phyloP scores from a whole-genome alignment of 2,329 filamentous ascomycete species.

The Pestalotiopsis sp. region DNA sequence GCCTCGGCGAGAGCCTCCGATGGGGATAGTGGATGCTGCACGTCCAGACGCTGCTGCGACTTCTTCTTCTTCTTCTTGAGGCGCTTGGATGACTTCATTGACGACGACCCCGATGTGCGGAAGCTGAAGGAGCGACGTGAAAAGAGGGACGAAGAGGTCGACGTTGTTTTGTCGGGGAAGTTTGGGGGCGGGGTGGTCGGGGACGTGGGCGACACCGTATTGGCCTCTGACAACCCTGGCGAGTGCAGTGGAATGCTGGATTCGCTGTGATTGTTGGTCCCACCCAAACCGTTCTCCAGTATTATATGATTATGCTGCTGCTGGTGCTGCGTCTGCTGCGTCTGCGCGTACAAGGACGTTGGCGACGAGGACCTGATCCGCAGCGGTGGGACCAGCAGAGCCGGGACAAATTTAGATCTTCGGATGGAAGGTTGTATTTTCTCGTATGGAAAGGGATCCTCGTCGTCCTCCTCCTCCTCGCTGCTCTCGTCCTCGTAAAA shows the following conservation, averaged over 20 bases:
- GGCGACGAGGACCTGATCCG: conserved; percentile 22
- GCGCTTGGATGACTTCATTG: conserved; percentile 14
- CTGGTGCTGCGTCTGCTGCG: no score
- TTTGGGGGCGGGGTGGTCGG: conserved; percentile 30
- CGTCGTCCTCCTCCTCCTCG: conserved; percentile 36
- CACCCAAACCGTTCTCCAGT: conserved; percentile 11
- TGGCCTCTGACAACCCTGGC: conserved; percentile 30
- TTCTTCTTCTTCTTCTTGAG: conserved; percentile 12
- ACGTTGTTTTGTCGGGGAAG: conserved; percentile 25
- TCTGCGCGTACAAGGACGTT: conserved; percentile 33
- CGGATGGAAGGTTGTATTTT: conserved; percentile 23
- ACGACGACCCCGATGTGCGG: conserved; percentile 21
- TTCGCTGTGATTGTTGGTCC: conserved; percentile 23
- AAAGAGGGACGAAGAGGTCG: conserved; percentile 17
- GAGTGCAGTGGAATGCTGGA: conserved; percentile 28
- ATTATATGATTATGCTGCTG: conserved; percentile 17
- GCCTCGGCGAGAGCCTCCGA: not conserved
- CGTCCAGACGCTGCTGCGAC: not conserved
- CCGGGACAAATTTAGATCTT: conserved; percentile 18
- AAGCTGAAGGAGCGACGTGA: conserved; percentile 30
- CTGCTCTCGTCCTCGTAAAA: conserved; percentile 38
- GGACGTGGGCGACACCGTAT: conserved; percentile 29
- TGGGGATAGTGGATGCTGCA: not conserved
- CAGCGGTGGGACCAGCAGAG: conserved; percentile 23
- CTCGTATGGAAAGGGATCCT: conserved; percentile 37